phyloP scores from a whole-genome alignment of 139 green algal species.

The Zygnema circumcarinatum region DNA sequence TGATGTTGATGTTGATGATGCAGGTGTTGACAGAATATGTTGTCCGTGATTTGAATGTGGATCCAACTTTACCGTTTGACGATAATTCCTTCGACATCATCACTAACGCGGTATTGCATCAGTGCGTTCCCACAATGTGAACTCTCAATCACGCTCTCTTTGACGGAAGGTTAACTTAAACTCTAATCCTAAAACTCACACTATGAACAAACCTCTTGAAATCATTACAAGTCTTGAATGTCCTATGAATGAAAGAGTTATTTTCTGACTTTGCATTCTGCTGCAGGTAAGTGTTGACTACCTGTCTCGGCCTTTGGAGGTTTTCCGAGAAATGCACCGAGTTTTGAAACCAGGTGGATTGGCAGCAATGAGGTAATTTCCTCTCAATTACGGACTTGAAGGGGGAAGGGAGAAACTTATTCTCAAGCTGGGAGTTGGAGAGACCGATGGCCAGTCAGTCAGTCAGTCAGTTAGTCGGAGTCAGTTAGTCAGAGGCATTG shows the following conservation, averaged over 20 bases:
- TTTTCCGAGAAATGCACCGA: slow-evolving; percentile 80
- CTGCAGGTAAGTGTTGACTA: slow-evolving; percentile 81
- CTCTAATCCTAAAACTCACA: too few relatives aligned
- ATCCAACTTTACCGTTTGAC: slow-evolving; percentile 80
- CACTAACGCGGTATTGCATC: slow-evolving; percentile 69
- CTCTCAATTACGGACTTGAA: neutral
- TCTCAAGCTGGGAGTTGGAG: too few relatives aligned
- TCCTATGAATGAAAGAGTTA: too few relatives aligned
- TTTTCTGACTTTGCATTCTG: neutral
- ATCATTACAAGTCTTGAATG: too few relatives aligned
- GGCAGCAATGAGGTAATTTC: slow-evolving; percentile 71
- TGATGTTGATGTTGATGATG: too few relatives aligned
- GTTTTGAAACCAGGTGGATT: slow-evolving; percentile 84
- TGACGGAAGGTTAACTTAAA: too few relatives aligned
- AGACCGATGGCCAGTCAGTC: too few relatives aligned
- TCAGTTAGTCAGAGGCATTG: too few relatives aligned
- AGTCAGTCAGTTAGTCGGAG: too few relatives aligned
- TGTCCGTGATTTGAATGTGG: slow-evolving; percentile 78
- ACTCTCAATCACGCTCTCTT: slow-evolving; percentile 9
- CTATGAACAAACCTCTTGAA: too few relatives aligned
- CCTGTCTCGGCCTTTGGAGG: slow-evolving; percentile 77
- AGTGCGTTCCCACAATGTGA: neutral
- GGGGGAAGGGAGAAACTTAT: too few relatives aligned
- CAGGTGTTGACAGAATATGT: slow-evolving; percentile 61
- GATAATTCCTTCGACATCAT: slow-evolving; percentile 85